These are phyloP conservation scores for Saccharum spontaneum DNA, from an alignment of 176 grass and related monocot species.

Conservation along the genomic window DNA sequence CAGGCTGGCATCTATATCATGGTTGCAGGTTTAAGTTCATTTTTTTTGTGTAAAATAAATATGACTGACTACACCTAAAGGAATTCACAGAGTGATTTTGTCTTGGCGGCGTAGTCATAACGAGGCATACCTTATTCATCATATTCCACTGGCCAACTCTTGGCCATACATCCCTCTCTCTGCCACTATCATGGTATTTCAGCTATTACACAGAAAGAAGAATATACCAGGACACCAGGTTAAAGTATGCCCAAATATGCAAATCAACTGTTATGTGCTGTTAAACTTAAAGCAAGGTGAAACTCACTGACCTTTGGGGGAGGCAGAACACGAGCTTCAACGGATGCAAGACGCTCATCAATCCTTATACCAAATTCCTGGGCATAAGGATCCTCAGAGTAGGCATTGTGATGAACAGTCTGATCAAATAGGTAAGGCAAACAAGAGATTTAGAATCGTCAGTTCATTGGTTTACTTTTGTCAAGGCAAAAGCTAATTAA, in stretches of 20 bases:
- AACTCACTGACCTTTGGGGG: constrained; percentile 63
- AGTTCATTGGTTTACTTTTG: constrained; percentile 10
- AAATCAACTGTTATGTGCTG: neutral
- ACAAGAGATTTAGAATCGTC: neutral
- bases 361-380: constrained; percentile 92
- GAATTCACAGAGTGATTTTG: constrained; percentile 1
- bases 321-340: constrained; percentile 92
- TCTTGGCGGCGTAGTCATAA: neutral
- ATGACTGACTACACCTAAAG: neutral
- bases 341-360: constrained; percentile 69
- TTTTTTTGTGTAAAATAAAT: neutral
- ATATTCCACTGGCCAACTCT: constrained; percentile 98
- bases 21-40: neutral
- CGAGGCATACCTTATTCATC: constrained; percentile 80
- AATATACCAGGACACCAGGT: neutral
- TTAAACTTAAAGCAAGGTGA: neutral
- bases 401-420: constrained; percentile 91
- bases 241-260: constrained; percentile 15
- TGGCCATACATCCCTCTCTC: constrained; percentile 84
- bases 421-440: constrained; percentile 32
- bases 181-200: constrained; percentile 93
- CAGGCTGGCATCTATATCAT: neutral
- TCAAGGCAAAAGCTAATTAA: constrained; percentile 14
- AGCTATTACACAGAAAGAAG: constrained; percentile 49
- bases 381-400: constrained; percentile 76